Percentiles rank a stretch among this genome's conserved stretches.
Conservation (phyloP, 2,329 filamentous ascomycete species). For the Neobulgaria alba region DNA sequence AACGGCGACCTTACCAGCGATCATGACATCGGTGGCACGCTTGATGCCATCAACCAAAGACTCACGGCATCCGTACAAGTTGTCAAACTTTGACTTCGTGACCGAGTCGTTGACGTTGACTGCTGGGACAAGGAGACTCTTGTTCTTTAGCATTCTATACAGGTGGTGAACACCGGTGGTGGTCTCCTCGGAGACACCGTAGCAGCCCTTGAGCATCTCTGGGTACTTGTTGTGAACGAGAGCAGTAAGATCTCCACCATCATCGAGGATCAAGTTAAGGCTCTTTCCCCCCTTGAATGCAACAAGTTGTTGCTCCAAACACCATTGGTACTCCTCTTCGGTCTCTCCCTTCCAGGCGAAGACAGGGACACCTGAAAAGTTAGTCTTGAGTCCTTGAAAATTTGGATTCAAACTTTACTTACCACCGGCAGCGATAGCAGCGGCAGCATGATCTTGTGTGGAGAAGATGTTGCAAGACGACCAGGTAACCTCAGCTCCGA, state of each 20-base stretch:
- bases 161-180: slow-evolving; percentile 99
- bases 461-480: slow-evolving; percentile 99
- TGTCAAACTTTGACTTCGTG: slow-evolving; percentile 99
- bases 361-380: slow-evolving; percentile 65
- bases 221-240: slow-evolving; percentile 98
- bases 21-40: slow-evolving; percentile 99
- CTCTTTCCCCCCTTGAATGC: slow-evolving; percentile 96
- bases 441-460: slow-evolving; percentile 67
- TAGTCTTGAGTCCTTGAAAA: slow-evolving; percentile 5
- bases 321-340: slow-evolving; percentile 99
- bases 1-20: slow-evolving; percentile 96
- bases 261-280: slow-evolving; percentile 98
- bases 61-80: slow-evolving; percentile 98
- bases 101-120: slow-evolving; percentile 99
- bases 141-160: slow-evolving; percentile 93
- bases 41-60: slow-evolving; percentile 99
- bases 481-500: slow-evolving; percentile 98
- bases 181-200: slow-evolving; percentile 97
- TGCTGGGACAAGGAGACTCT: slow-evolving; percentile 81
- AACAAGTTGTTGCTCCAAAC: slow-evolving; percentile 92
- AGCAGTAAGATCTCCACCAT: slow-evolving; percentile 92
- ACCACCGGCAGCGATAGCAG: slow-evolving; percentile 74
- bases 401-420: slow-evolving; percentile 2
- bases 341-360: slow-evolving; percentile 75
- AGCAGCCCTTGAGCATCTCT: slow-evolving; percentile 97